phyloP scores from a whole-genome alignment of 257 asterid genomes.

The Hygrophila difformis region DNA sequence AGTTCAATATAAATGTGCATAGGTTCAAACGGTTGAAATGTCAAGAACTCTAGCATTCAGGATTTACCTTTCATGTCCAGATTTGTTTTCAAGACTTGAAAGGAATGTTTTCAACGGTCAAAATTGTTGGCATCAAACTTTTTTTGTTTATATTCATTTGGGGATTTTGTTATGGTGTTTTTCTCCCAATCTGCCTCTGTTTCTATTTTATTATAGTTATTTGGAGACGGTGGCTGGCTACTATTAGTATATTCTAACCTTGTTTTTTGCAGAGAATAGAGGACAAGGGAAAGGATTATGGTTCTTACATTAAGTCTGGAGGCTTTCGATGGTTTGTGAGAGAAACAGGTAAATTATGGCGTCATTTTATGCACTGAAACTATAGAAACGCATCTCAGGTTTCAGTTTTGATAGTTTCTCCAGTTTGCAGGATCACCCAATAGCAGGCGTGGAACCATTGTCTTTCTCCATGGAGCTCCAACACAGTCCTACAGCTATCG shows the following conservation, averaged over 20 bases:
- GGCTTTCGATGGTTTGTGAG: slow-evolving; percentile 90
- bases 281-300: slow-evolving; percentile 80
- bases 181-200: neutral
- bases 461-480: slow-evolving; percentile 98
- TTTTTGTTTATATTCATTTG: neutral
- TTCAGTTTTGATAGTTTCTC: slow-evolving; percentile 7
- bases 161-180: neutral
- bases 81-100: neutral
- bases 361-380: no score
- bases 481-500: slow-evolving; percentile 94
- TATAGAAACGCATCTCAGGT: neutral
- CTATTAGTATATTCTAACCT: slow-evolving; percentile 3
- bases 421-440: slow-evolving; percentile 55
- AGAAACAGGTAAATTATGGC: slow-evolving; percentile 63
- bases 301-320: slow-evolving; percentile 67
- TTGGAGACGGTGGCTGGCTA: slow-evolving; percentile 13
- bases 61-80: no score
- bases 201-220: slow-evolving; percentile 1
- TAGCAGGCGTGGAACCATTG: slow-evolving; percentile 72
- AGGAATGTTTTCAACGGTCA: neutral
- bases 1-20: no score
- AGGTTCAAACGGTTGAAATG: no score
- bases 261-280: slow-evolving; percentile 59
- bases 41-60: no score
- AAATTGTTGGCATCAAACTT: neutral